Evolutionary conservation across 768 basidiomycete species (phyloP).

Genomic region (Coprinopsis sp.): DNA sequence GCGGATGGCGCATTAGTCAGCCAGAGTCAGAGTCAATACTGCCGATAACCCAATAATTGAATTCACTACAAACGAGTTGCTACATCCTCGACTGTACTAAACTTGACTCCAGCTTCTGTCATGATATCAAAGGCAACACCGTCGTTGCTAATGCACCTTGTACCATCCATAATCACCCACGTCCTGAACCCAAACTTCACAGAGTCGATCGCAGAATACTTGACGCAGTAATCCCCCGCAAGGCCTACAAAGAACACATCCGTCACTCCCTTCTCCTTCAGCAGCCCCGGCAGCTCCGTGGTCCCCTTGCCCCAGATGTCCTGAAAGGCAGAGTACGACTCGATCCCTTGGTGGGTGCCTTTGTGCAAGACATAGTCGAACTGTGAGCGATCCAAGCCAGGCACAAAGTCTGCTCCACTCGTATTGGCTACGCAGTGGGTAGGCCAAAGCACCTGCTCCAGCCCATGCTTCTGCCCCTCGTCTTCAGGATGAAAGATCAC

Average conservation of each 20-base stretch:
- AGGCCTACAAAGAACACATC: constrained; percentile 63
- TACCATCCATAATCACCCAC: constrained; percentile 46
- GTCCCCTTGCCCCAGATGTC: constrained; percentile 47
- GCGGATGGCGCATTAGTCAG: neutral
- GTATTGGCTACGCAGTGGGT: constrained; percentile 68
- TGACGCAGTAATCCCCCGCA: constrained; percentile 79
- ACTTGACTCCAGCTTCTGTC: constrained; percentile 27
- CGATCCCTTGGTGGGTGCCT: constrained; percentile 55
- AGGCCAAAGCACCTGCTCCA: constrained; percentile 70
- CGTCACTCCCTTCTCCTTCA: constrained; percentile 41
- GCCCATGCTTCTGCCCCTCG: constrained; percentile 22
- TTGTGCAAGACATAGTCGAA: constrained; percentile 46
- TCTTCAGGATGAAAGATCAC: constrained; percentile 38
- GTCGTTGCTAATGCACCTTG: constrained; percentile 36
- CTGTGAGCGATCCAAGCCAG: constrained; percentile 38
- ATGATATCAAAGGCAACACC: constrained; percentile 34
- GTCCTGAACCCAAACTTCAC: constrained; percentile 44
- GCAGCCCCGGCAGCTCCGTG: constrained; percentile 42
- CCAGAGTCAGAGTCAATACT: neutral
- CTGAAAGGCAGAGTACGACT: constrained; percentile 79
- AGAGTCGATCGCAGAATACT: constrained; percentile 51
- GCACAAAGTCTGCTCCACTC: constrained; percentile 57
- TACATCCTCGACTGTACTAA: constrained; percentile 20
- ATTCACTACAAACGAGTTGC: constrained; percentile 9
- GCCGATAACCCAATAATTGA: neutral